Evolutionary conservation across 345 rosid genomes (phyloP), one percentile per base, ranked within the genome.

Genomic region (Eucalyptus sp.): DNA sequence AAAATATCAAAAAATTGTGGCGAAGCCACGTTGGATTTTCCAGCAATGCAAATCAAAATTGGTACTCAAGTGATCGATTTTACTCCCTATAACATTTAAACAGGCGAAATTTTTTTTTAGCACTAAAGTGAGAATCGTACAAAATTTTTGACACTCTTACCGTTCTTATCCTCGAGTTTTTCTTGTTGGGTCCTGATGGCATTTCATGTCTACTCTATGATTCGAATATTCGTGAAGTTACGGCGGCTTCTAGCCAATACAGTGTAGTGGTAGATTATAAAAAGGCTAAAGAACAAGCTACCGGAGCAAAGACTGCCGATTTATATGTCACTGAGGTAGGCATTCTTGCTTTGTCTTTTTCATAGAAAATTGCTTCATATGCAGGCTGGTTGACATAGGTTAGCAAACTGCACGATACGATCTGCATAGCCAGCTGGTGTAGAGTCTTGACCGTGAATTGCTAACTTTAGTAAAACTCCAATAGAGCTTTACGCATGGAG

Each of bases 321-420:
- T 33, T 86, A 52, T 84, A 79, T 12, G 90, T 41, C 25, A 90
- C 79, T n/a, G 92, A 91, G 50, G 27, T 29, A 10, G 95, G 94
- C 91, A 94, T 87, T 41, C 86, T 90, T 25, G 94, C 96, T 43
- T 79, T 89, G 54, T 93, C 96, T 15, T 86, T 88, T 92, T 64
- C 93, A 79, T 9, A 90, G 12, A 93, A 91, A 58, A 90, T 89
- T 43, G 92, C 86, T 64, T 89, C 87, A 76, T 93, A 90, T 27
- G 88, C 48, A 58, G 94, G 95, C 86, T 68, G 89, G 86, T 94
- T 94, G 68, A 94, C 87, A 41, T 71, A 41, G 37, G 93, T 91
- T 87, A 92, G 27, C 83, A 88, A 86, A 49, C 89, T 88, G 80
- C 92, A 88, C 8, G 93, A 90, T 62, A 91, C 54, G 49, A 91